Base-by-base conservation (phyloP, 2,329 filamentous ascomycete genomes). In the Monilinia polystroma region DNA sequence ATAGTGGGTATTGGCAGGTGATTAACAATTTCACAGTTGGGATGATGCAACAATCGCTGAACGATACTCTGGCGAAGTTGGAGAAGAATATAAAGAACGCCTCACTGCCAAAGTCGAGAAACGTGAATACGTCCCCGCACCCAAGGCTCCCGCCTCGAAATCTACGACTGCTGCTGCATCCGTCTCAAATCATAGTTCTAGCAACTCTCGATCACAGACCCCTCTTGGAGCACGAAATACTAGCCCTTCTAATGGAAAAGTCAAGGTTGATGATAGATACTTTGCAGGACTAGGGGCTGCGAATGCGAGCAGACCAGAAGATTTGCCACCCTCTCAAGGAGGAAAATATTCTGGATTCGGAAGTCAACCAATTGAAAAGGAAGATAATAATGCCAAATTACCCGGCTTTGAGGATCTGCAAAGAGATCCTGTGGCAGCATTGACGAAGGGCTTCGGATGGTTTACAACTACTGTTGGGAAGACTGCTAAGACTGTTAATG, bases 361-460 rank as follows among this genome's bases (percentile, higher is more conserved):
- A 47, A 96, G 89, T 76, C 87, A 88, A 60, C 83, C 82, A 64
- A 63, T 71, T 14, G 82, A 86, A 23, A 77, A 81, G 63, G 78
- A 82, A 64, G 78, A 78, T 65, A 77, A 77, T 62, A 79, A 80
- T 16, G 78, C 77, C 14, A 79, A 76, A 1, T 79, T 90, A 35
- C 91, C 90, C 0, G 87, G 87, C 16, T 81, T 95, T n/a, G 90
- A 95, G 65, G 94, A 98, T 65, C 86, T 98, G 75, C 92, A 97
- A 78, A 91, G 89, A 76, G 95, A 99, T 76, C 93, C 95, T 0
- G 83, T 98, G 70, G 93, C 87, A 1, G 93, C 94, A 20, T 79
- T 99, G 73, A 92, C 88, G 38, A 97, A 96, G 79, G 91, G 94
- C 0, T 96, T 98, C 74, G 94, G 94, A 11, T 98, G 95, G 93